phyloP scores from a whole-genome alignment of 208 protist species.

The Vickermania spadyakhi region DNA sequence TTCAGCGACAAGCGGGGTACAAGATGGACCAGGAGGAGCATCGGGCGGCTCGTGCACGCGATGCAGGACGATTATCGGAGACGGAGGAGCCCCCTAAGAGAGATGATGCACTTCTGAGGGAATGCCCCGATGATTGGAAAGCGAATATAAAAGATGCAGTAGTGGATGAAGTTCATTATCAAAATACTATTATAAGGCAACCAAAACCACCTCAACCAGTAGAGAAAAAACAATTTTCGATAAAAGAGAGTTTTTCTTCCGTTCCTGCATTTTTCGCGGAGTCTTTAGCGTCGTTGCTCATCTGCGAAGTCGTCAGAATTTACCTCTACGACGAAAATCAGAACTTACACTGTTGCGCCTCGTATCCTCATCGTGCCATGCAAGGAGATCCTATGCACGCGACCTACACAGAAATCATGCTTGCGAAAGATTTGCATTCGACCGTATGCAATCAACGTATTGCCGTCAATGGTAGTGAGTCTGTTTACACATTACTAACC shows the following conservation, averaged over 20 bases:
- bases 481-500: constrained; percentile 15
- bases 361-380: constrained; percentile 36
- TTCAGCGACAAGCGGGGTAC: constrained; percentile 20
- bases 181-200: background rate
- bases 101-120: constrained; percentile 1
- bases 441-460: constrained; percentile 65
- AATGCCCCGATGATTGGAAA: constrained; percentile 18
- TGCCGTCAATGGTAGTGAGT: constrained; percentile 58
- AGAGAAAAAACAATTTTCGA: constrained; percentile 5
- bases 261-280: constrained; percentile 65
- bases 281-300: constrained; percentile 57
- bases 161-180: constrained; percentile 5
- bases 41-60: background rate
- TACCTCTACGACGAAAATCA: constrained; percentile 77
- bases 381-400: constrained; percentile 60
- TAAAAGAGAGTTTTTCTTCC: constrained; percentile 33
- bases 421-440: constrained; percentile 69
- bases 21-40: background rate
- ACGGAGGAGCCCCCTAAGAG: background rate
- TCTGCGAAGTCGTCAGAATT: constrained; percentile 79
- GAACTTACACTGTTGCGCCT: constrained; percentile 54
- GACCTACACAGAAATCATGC: constrained; percentile 61
- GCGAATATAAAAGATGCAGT: constrained; percentile 7
- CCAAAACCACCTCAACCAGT: background rate
- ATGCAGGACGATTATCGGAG: background rate